Evolutionary conservation across 2,329 filamentous ascomycete genomes (phyloP).

Genomic region (Ophiostoma piceae): DNA sequence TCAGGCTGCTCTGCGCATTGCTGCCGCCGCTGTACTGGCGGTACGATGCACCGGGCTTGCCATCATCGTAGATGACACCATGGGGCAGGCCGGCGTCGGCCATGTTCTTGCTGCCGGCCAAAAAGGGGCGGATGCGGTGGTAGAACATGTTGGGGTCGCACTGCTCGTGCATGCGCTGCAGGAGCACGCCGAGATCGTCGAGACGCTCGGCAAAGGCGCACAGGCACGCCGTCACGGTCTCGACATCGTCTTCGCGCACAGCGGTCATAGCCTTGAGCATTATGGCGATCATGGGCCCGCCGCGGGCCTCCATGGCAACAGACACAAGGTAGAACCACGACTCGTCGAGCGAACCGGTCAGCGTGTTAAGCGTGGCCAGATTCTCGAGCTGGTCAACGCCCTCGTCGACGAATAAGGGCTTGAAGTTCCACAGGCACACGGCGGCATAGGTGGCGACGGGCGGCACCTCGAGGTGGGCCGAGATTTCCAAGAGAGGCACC

Average conservation of each 20-base stretch:
- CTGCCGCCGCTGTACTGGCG: constrained; percentile 88
- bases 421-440: constrained; percentile 94
- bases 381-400: constrained; percentile 80
- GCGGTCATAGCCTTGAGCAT: constrained; percentile 86
- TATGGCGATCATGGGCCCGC: constrained; percentile 76
- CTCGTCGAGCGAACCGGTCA: constrained; percentile 91
- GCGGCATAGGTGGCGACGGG: constrained; percentile 92
- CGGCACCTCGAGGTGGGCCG: constrained; percentile 73
- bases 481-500: constrained; percentile 73
- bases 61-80: constrained; percentile 83
- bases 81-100: constrained; percentile 81
- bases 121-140: constrained; percentile 88
- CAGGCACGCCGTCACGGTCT: constrained; percentile 71
- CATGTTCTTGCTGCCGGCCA: constrained; percentile 97
- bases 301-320: constrained; percentile 89
- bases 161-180: constrained; percentile 89
- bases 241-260: constrained; percentile 62
- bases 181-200: constrained; percentile 72
- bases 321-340: constrained; percentile 98
- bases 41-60: constrained; percentile 56
- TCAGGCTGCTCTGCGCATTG: constrained; percentile 93
- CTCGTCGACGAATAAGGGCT: constrained; percentile 80
- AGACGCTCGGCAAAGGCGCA: constrained; percentile 77
- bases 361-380: constrained; percentile 78
- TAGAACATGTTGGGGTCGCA: constrained; percentile 96